A percentile compares a stretch with the other conserved stretches of the same genome.
Evolutionary conservation across 495 filamentous ascomycete genomes (phyloP).

Genomic region (Pseudevernia furfuracea): DNA sequence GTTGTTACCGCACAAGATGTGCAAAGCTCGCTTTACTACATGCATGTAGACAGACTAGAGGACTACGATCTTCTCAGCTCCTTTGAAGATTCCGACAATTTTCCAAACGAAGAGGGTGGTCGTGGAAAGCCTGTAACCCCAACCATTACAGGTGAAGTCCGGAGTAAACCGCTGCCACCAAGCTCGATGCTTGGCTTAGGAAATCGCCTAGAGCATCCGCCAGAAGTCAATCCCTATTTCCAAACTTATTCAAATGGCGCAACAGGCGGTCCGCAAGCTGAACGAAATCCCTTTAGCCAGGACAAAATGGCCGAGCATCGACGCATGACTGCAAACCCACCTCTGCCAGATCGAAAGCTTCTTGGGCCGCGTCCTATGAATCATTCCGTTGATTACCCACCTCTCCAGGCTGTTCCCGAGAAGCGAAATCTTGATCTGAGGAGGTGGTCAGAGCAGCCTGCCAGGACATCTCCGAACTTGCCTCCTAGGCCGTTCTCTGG

Average conservation of each 20-base stretch:
- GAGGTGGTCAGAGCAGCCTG: constrained; percentile 22
- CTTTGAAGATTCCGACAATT: constrained; percentile 6
- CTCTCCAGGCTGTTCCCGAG: constrained; percentile 10
- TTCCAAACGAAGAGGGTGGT: neutral
- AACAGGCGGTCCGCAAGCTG: neutral
- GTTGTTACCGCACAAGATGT: constrained; percentile 85
- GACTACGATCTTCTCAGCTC: constrained; percentile 44
- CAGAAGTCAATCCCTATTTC: constrained; percentile 8
- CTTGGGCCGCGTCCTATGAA: constrained; percentile 25
- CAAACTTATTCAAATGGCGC: neutral
- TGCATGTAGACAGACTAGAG: constrained; percentile 66
- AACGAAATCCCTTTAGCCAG: constrained; percentile 33
- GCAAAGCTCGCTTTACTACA: constrained; percentile 78
- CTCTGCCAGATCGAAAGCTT: constrained; percentile 15
- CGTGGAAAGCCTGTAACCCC: neutral
- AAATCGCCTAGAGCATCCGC: constrained; percentile 42
- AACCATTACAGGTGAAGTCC: neutral
- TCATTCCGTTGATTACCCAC: constrained; percentile 5
- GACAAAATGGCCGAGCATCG: constrained; percentile 83
- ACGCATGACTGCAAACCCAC: constrained; percentile 59
- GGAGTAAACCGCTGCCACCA: constrained; percentile 44
- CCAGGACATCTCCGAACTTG: constrained; percentile 28
- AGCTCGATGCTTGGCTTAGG: constrained; percentile 51
- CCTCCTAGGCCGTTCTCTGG: constrained; percentile 26
- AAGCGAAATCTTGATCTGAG: constrained; percentile 13